phyloP scores from a whole-genome alignment of 129 eudicot species.

The carrot (Daucus carota) region DNA sequence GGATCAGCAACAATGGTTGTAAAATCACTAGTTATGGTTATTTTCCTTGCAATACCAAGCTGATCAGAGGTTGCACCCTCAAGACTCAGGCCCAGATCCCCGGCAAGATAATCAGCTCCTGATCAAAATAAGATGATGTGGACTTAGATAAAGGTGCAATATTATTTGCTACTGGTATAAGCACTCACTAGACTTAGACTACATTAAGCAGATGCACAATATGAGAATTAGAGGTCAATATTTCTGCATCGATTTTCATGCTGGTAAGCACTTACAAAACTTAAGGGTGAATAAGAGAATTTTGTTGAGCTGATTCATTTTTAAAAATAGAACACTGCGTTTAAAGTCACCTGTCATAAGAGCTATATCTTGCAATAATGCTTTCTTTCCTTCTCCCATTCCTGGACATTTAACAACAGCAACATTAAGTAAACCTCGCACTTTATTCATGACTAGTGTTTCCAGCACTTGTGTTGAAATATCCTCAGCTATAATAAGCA shows the following conservation, averaged over 20 bases:
- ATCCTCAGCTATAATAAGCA: slow-evolving; percentile 81
- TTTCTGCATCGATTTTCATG: background rate
- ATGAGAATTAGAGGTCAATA: background rate
- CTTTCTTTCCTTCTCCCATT: slow-evolving; percentile 56
- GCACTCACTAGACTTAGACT: background rate
- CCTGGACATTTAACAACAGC: slow-evolving; percentile 93
- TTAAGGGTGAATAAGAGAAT: background rate
- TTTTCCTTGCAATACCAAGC: slow-evolving; percentile 77
- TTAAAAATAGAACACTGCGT: background rate
- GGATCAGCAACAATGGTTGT: slow-evolving; percentile 88
- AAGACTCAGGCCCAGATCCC: slow-evolving; percentile 78
- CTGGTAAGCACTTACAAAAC: background rate
- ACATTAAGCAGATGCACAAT: background rate
- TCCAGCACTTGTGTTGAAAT: slow-evolving; percentile 58
- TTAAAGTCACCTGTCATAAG: slow-evolving; percentile 67
- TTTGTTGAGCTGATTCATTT: background rate
- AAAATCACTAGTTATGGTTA: slow-evolving; percentile 48
- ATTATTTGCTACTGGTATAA: background rate
- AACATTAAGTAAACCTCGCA: slow-evolving; percentile 52
- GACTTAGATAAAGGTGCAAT: background rate
- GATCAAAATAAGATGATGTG: background rate
- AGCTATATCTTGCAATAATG: slow-evolving; percentile 78
- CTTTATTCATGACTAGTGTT: slow-evolving; percentile 58
- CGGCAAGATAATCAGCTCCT: slow-evolving; percentile 91
- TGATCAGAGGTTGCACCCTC: slow-evolving; percentile 81